Percentiles rank a stretch among this genome's conserved stretches.
These are phyloP conservation scores for Amphirosellinia nigrospora DNA, from an alignment of 495 filamentous ascomycete genomes.

Conservation along the genomic window DNA sequence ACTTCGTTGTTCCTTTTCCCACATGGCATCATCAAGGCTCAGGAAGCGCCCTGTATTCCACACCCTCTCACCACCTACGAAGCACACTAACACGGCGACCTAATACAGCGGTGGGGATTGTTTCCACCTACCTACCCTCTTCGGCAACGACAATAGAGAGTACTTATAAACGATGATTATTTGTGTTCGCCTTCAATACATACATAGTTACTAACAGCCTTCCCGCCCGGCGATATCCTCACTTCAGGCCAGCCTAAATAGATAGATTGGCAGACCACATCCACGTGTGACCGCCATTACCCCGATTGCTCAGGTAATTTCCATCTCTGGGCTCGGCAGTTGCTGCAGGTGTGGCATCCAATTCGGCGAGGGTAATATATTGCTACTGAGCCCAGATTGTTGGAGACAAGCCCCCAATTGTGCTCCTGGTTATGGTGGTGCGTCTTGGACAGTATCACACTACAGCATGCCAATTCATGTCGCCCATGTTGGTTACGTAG, in stretches of 20 bases:
- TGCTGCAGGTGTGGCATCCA: conserved; percentile 16
- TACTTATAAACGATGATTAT: neutral
- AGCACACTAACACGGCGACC: neutral
- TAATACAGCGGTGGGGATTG: neutral
- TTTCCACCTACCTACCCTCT: neutral
- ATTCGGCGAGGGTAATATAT: conserved; percentile 20
- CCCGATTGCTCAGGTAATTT: conserved; percentile 18
- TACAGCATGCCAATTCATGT: neutral
- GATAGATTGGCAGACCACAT: conserved; percentile 8
- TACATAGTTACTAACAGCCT: neutral
- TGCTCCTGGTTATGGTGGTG: neutral
- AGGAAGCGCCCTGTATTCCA: neutral
- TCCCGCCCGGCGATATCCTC: neutral
- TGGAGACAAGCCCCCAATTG: conserved; percentile 8
- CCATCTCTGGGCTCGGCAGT: conserved; percentile 20
- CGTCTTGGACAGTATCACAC: neutral
- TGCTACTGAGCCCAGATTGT: conserved; percentile 21
- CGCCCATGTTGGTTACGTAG: neutral
- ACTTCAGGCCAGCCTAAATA: conserved; percentile 9
- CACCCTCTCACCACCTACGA: neutral
- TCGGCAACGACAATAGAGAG: neutral
- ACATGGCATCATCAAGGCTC: conserved; percentile 8
- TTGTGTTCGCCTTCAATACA: neutral
- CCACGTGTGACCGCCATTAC: conserved; percentile 14
- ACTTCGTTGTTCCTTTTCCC: conserved; percentile 12